phyloP scores from a whole-genome alignment of 768 basidiomycete genomes.

The Leccinellum albellum region DNA sequence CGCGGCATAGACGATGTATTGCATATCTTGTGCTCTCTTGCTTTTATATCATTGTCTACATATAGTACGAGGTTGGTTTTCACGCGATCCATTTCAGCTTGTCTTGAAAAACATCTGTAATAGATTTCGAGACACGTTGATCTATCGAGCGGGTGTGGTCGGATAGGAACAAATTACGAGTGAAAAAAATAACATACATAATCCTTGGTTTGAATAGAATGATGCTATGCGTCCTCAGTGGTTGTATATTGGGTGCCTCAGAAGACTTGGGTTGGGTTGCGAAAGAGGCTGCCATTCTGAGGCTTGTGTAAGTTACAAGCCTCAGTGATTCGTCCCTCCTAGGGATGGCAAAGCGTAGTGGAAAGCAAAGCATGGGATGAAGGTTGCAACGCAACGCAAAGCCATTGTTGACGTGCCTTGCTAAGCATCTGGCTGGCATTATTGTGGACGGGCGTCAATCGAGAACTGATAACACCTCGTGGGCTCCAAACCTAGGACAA shows the following conservation, averaged over 20 bases:
- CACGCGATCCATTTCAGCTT: background rate
- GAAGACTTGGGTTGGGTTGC: background rate
- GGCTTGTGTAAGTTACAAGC: background rate
- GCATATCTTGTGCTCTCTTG: no score
- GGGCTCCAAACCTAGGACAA: background rate
- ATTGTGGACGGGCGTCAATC: background rate
- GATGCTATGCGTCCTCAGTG: no score
- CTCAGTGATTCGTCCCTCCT: background rate
- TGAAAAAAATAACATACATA: background rate
- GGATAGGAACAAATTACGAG: background rate
- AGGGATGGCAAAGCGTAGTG: background rate
- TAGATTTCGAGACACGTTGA: background rate
- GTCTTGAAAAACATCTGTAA: background rate
- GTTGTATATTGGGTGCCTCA: no score
- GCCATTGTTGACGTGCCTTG: background rate
- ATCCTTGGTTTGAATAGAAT: no score
- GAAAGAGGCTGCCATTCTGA: background rate
- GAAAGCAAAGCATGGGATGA: background rate
- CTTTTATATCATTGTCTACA: background rate
- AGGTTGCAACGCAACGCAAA: background rate
- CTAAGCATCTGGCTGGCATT: background rate
- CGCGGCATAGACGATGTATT: background rate
- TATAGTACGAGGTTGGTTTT: background rate
- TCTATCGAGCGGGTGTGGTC: background rate
- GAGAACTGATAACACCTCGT: background rate